Conservation (phyloP, 371 early-diverging fungal species). For the Thermomucor indicae-seudaticae region DNA sequence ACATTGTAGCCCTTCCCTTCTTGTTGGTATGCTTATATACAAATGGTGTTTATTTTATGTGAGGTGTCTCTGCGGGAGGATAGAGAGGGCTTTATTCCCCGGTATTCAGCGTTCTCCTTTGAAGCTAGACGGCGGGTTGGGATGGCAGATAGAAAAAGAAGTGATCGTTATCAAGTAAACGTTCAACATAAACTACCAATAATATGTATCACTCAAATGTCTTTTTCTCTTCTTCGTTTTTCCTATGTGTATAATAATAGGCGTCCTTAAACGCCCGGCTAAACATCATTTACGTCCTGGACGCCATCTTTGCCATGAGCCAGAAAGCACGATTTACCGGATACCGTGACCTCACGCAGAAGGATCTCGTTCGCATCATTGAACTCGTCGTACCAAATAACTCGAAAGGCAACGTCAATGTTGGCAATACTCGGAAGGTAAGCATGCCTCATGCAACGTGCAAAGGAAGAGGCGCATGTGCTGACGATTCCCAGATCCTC, state of each 20-base stretch:
- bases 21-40: no score
- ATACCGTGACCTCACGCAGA: slow-evolving; percentile 59
- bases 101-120: no score
- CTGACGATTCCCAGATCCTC: slow-evolving; percentile 27
- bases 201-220: no score
- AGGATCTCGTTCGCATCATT: slow-evolving; percentile 54
- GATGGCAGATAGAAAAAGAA: no score
- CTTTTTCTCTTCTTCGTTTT: slow-evolving; percentile 6
- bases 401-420: slow-evolving; percentile 66
- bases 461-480: no score
- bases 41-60: no score
- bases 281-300: slow-evolving; percentile 74
- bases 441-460: no score
- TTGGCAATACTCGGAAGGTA: slow-evolving; percentile 66
- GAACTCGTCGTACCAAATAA: slow-evolving; percentile 59
- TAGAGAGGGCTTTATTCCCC: no score
- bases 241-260: slow-evolving; percentile 19
- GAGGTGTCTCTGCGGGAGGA: no score
- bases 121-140: no score
- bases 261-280: slow-evolving; percentile 60
- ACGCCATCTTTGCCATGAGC: slow-evolving; percentile 62
- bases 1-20: slow-evolving; percentile 7
- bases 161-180: no score
- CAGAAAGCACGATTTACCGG: slow-evolving; percentile 48
- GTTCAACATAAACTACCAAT: no score